phyloP scores from a whole-genome alignment of 768 basidiomycete genomes.

The Clathrus columnatus region DNA sequence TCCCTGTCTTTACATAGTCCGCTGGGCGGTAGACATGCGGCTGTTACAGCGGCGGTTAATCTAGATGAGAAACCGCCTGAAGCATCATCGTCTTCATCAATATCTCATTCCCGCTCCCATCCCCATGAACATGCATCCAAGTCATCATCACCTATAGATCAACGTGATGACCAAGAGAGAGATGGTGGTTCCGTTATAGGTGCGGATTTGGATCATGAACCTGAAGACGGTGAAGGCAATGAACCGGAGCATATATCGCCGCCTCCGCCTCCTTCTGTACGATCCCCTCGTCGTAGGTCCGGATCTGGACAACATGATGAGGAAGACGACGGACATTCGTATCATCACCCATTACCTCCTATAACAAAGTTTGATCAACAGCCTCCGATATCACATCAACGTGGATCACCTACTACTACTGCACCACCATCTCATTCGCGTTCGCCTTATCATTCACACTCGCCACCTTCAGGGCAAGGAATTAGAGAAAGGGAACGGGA shows the following conservation, averaged over 20 bases:
- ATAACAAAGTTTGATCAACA: not conserved
- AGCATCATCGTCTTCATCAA: not conserved
- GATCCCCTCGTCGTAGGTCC: not conserved
- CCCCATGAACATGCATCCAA: not conserved
- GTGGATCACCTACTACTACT: not conserved
- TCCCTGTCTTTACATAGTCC: conserved; percentile 37
- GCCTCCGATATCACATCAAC: not conserved
- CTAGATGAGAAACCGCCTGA: conserved; percentile 44
- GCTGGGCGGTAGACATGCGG: conserved; percentile 73
- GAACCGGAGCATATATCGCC: not conserved
- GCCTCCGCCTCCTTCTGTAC: not conserved
- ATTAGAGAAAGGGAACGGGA: not conserved
- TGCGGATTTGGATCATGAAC: not conserved
- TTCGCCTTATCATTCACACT: conserved; percentile 36
- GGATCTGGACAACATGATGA: not conserved
- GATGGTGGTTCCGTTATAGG: not conserved
- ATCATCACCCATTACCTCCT: not conserved
- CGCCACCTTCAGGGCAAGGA: not conserved
- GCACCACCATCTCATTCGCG: not conserved
- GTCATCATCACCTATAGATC: not conserved
- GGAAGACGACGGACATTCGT: not conserved
- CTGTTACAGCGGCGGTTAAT: conserved; percentile 63
- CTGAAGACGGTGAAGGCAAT: not conserved
- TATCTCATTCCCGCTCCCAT: not conserved
- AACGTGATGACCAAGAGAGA: not conserved